Evolutionary conservation across 495 filamentous ascomycete species (phyloP).

Genomic region (Delitschia confertaspora): DNA sequence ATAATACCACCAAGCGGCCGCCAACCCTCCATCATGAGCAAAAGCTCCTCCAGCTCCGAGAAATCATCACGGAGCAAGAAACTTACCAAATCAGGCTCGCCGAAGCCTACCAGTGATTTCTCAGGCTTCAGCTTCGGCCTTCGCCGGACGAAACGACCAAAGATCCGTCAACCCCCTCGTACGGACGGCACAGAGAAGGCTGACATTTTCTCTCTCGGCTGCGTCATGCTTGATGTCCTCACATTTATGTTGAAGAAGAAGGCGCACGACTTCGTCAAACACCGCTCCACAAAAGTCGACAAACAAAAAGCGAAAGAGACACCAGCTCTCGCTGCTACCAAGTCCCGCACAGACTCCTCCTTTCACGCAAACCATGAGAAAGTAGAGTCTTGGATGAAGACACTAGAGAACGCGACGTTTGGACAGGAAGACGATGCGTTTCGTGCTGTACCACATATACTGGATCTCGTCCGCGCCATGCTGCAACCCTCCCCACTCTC

Average conservation of each 20-base stretch:
- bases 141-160: conserved; percentile 14
- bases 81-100: conserved; percentile 10
- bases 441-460: conserved; percentile 28
- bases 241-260: conserved; percentile 65
- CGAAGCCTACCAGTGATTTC: conserved; percentile 13
- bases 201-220: conserved; percentile 74
- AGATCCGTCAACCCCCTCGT: conserved; percentile 9
- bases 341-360: conserved; percentile 46
- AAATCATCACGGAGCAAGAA: conserved; percentile 14
- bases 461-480: conserved; percentile 32
- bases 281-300: conserved; percentile 61
- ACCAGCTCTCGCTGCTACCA: conserved; percentile 15
- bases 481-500: conserved; percentile 27
- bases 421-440: conserved; percentile 24
- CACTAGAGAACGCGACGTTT: conserved; percentile 44
- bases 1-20: too few relatives aligned
- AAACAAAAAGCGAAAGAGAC: conserved; percentile 49
- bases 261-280: conserved; percentile 57
- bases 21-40: conserved; percentile 22
- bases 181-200: conserved; percentile 32
- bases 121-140: conserved; percentile 28
- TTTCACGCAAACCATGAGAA: conserved; percentile 78
- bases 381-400: conserved; percentile 67
- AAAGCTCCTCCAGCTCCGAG: conserved; percentile 16
- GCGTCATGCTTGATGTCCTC: conserved; percentile 61